Conservation (phyloP, 2,329 filamentous ascomycete species). For the Botryotinia globosa region DNA sequence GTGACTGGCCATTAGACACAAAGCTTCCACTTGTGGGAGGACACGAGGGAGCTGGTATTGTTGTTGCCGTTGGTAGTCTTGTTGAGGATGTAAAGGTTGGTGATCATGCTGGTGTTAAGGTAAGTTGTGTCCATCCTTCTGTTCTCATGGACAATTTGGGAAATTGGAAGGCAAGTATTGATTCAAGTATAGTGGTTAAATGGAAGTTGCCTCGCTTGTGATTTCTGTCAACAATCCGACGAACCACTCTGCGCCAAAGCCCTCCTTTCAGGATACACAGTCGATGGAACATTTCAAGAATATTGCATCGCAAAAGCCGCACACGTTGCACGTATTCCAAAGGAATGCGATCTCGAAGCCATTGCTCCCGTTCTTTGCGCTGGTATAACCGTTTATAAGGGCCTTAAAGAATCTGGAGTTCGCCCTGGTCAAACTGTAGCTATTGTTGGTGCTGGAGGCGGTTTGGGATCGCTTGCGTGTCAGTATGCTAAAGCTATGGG, state of each 20-base stretch:
- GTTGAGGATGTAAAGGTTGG: conserved; percentile 77
- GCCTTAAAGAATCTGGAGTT: conserved; percentile 78
- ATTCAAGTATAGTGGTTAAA: conserved; percentile 68
- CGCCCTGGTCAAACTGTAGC: conserved; percentile 75
- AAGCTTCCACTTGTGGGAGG: conserved; percentile 87
- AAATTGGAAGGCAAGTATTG: conserved; percentile 21
- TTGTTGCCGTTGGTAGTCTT: conserved; percentile 75
- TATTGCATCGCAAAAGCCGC: conserved; percentile 85
- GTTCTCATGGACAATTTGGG: background rate
- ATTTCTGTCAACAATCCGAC: conserved; percentile 76
- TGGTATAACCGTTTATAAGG: conserved; percentile 87
- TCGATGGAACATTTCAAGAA: conserved; percentile 91
- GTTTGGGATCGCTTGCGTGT: conserved; percentile 73
- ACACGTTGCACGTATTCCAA: conserved; percentile 78
- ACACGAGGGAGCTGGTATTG: conserved; percentile 74
- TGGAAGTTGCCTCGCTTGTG: conserved; percentile 77
- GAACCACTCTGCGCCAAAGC: conserved; percentile 79
- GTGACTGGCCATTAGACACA: conserved; percentile 82
- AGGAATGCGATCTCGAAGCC: conserved; percentile 71
- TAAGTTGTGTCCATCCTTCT: conserved; percentile 18
- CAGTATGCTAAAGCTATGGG: conserved; percentile 95
- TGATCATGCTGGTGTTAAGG: conserved; percentile 80
- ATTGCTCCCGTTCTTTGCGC: conserved; percentile 80
- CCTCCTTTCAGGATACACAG: conserved; percentile 82
- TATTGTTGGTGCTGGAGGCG: conserved; percentile 83